Evolutionary conservation across 176 grass and related monocot species (phyloP).

Genomic region (Saccharum spontaneum): DNA sequence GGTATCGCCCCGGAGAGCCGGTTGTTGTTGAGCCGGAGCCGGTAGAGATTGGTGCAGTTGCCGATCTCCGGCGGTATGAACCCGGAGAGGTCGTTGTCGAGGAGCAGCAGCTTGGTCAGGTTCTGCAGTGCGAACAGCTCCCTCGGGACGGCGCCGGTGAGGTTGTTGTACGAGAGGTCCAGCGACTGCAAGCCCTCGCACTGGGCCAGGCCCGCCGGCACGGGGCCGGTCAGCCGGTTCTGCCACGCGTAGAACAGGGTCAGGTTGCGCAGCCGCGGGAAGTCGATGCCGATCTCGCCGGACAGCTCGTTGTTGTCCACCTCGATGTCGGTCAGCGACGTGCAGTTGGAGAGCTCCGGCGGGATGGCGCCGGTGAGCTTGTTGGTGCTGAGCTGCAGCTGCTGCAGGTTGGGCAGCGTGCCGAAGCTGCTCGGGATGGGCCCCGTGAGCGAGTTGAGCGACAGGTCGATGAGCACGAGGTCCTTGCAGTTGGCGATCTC

Average conservation of each 20-base stretch:
- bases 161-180: constrained; percentile 95
- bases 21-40: constrained; percentile 78
- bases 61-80: constrained; percentile 25
- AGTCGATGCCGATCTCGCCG: constrained; percentile 69
- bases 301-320: constrained; percentile 88
- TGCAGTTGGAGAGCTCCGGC: constrained; percentile 75
- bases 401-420: constrained; percentile 53
- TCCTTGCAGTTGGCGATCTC: constrained; percentile 70
- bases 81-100: constrained; percentile 79
- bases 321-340: constrained; percentile 69
- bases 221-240: constrained; percentile 78
- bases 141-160: constrained; percentile 69
- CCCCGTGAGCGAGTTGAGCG: constrained; percentile 76
- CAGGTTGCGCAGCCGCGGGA: constrained; percentile 65
- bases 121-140: constrained; percentile 83
- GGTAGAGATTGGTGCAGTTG: constrained; percentile 85
- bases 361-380: constrained; percentile 71
- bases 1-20: constrained; percentile 61
- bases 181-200: constrained; percentile 72
- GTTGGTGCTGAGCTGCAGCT: constrained; percentile 93
- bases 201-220: constrained; percentile 60
- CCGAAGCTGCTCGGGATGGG: constrained; percentile 38
- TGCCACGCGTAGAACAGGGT: constrained; percentile 97
- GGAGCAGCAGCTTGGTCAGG: constrained; percentile 85
- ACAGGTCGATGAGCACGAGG: constrained; percentile 75